Percentiles rank a stretch among this genome's conserved stretches.
These are phyloP conservation scores for Phellopilus nigrolimitatus DNA, from an alignment of 1,284 basidiomycete genomes.

Conservation along the genomic window DNA sequence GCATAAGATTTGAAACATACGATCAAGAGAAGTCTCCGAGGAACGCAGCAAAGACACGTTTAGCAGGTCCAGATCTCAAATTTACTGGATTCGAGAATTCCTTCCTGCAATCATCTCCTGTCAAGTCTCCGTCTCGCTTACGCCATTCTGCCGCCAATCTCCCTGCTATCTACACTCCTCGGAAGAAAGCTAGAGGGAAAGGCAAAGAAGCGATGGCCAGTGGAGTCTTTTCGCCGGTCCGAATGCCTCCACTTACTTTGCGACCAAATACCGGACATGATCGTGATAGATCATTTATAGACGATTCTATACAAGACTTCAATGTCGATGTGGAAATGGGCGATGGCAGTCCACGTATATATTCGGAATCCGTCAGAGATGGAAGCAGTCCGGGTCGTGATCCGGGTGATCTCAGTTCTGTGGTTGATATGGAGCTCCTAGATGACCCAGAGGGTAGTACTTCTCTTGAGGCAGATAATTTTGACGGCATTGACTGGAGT, in stretches of 20 bases:
- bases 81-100: slow-evolving; percentile 35
- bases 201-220: neutral
- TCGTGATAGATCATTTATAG: slow-evolving; percentile 1
- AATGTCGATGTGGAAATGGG: slow-evolving; percentile 8
- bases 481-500: slow-evolving; percentile 40
- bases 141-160: slow-evolving; percentile 20
- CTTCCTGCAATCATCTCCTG: slow-evolving; percentile 27
- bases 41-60: slow-evolving; percentile 16
- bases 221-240: slow-evolving; percentile 7
- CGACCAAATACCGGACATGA: neutral
- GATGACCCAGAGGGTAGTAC: slow-evolving; percentile 5
- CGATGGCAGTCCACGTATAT: slow-evolving; percentile 2
- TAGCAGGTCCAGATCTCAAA: slow-evolving; percentile 2
- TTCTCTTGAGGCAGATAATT: neutral
- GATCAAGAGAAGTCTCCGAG: slow-evolving; percentile 22
- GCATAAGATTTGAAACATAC: slow-evolving; percentile 27
- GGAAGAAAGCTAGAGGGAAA: slow-evolving; percentile 17
- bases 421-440: slow-evolving; percentile 4
- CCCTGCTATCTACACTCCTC: slow-evolving; percentile 16
- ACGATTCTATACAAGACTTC: slow-evolving; percentile 19
- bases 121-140: slow-evolving; percentile 15
- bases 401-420: neutral
- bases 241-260: slow-evolving; percentile 1
- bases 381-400: slow-evolving; percentile 12
- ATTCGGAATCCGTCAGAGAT: neutral